A percentile compares a stretch with the other conserved stretches of the same genome.
phyloP scores from a whole-genome alignment of 306 rosid genomes.

The Trifolium fragiferum region DNA sequence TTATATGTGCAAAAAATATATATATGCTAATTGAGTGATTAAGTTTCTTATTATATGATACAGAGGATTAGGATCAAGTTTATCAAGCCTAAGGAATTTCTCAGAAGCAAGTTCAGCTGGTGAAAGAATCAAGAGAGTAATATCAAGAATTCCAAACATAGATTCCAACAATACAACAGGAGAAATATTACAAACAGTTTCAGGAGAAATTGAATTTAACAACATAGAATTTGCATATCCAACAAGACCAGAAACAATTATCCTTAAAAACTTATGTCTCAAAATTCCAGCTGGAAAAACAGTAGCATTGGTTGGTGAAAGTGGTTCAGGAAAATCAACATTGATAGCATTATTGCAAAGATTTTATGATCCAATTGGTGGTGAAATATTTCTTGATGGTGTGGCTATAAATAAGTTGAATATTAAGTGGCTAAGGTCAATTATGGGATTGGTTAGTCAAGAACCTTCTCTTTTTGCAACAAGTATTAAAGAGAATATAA shows the following conservation, averaged over 20 bases:
- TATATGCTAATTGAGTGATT: not conserved
- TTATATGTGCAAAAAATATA: not conserved
- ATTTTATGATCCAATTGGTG: constrained; percentile 80
- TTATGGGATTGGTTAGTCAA: constrained; percentile 93
- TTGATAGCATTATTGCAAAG: constrained; percentile 74
- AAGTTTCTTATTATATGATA: constrained; percentile 1
- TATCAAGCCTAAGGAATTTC: constrained; percentile 79
- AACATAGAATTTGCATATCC: constrained; percentile 72
- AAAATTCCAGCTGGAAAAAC: constrained; percentile 77
- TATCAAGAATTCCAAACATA: constrained; percentile 73
- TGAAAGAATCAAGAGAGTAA: constrained; percentile 72
- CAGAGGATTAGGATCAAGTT: constrained; percentile 79
- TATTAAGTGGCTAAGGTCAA: constrained; percentile 83
- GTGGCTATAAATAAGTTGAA: constrained; percentile 59
- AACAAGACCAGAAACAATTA: constrained; percentile 69
- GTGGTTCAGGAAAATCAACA: constrained; percentile 94
- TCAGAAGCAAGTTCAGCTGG: constrained; percentile 79
- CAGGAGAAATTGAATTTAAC: constrained; percentile 72
- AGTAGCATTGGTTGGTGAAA: constrained; percentile 79
- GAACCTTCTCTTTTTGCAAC: constrained; percentile 92
- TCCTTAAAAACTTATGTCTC: constrained; percentile 55
- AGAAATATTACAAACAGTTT: constrained; percentile 46
- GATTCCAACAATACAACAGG: constrained; percentile 77
- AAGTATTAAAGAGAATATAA: constrained; percentile 72
- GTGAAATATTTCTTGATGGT: constrained; percentile 74